phyloP scores from a whole-genome alignment of 768 basidiomycete genomes.

The Lentinula edodes region DNA sequence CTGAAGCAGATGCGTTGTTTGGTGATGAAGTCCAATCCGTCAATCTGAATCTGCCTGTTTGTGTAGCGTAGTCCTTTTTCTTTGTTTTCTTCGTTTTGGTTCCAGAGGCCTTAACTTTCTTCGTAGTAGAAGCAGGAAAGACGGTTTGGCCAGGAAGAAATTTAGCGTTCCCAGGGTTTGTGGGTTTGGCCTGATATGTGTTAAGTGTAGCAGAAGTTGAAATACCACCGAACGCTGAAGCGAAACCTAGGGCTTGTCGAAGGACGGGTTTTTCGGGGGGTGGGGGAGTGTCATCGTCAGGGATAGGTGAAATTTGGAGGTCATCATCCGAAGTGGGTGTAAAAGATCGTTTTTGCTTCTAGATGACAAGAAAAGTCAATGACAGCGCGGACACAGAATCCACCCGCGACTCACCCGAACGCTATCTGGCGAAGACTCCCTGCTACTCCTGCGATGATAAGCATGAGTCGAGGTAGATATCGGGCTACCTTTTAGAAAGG shows the following conservation, averaged over 20 bases:
- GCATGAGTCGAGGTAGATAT: neutral
- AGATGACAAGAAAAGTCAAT: slow-evolving; percentile 3
- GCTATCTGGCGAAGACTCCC: slow-evolving; percentile 46
- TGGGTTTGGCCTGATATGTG: slow-evolving; percentile 35
- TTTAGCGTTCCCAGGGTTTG: slow-evolving; percentile 15
- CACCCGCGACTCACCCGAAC: slow-evolving; percentile 26
- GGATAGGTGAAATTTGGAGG: slow-evolving; percentile 29
- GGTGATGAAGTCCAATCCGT: slow-evolving; percentile 17
- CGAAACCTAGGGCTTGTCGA: slow-evolving; percentile 55
- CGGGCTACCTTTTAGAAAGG: neutral
- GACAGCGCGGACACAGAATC: neutral
- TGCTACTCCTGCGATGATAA: slow-evolving; percentile 40
- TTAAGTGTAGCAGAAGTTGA: slow-evolving; percentile 23
- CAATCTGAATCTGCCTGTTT: slow-evolving; percentile 48
- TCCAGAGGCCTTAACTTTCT: slow-evolving; percentile 11
- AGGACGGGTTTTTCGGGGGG: slow-evolving; percentile 46
- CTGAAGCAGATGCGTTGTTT: neutral
- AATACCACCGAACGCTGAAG: slow-evolving; percentile 23
- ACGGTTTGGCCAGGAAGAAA: slow-evolving; percentile 56
- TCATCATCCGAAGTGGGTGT: slow-evolving; percentile 50
- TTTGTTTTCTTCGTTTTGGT: slow-evolving; percentile 26
- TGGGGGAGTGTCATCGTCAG: slow-evolving; percentile 43
- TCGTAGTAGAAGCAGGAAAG: slow-evolving; percentile 12
- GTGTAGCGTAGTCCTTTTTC: slow-evolving; percentile 35
- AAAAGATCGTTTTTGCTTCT: slow-evolving; percentile 44